A percentile compares a stretch with the other conserved stretches of the same genome.
Conservation (phyloP, 306 rosid genomes). For the Bauhinia variegata region DNA sequence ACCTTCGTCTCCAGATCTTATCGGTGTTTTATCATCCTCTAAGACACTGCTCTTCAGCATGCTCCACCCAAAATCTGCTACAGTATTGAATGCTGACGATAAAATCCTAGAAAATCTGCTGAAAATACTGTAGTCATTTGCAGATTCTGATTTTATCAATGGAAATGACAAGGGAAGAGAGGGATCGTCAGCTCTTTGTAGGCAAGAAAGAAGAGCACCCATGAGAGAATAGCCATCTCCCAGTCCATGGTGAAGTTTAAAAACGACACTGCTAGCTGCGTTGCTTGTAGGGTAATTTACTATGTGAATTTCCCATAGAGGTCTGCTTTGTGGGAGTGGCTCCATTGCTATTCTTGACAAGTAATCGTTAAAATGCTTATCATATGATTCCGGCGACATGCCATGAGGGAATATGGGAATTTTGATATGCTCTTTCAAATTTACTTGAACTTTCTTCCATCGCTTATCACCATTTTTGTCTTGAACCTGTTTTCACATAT, state of each 20-base stretch:
- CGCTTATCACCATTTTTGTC: conserved; percentile 42
- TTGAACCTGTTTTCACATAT: conserved; percentile 36
- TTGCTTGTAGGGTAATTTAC: conserved; percentile 52
- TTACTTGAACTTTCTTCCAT: conserved; percentile 60
- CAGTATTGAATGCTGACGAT: conserved; percentile 38
- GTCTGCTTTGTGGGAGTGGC: conserved; percentile 42
- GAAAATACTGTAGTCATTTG: background rate
- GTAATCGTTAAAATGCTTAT: conserved; percentile 42
- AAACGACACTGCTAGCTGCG: conserved; percentile 42
- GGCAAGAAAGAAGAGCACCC: conserved; percentile 67
- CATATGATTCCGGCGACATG: conserved; percentile 34
- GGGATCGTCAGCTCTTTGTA: conserved; percentile 54
- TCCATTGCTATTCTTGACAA: conserved; percentile 44
- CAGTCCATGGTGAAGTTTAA: conserved; percentile 65
- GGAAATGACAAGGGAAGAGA: conserved; percentile 64
- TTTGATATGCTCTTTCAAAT: conserved; percentile 49
- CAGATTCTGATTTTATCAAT: conserved; percentile 11
- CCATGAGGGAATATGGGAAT: conserved; percentile 38
- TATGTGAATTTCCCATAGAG: conserved; percentile 62
- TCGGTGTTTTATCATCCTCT: conserved; percentile 59
- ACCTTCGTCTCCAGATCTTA: conserved; percentile 47
- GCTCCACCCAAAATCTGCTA: conserved; percentile 50
- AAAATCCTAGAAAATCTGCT: conserved; percentile 17
- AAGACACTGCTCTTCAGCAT: conserved; percentile 43
- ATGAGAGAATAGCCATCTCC: conserved; percentile 71